These are phyloP conservation scores for Penicillium subrubescens DNA, from an alignment of 495 filamentous ascomycete species.

Conservation along the genomic window DNA sequence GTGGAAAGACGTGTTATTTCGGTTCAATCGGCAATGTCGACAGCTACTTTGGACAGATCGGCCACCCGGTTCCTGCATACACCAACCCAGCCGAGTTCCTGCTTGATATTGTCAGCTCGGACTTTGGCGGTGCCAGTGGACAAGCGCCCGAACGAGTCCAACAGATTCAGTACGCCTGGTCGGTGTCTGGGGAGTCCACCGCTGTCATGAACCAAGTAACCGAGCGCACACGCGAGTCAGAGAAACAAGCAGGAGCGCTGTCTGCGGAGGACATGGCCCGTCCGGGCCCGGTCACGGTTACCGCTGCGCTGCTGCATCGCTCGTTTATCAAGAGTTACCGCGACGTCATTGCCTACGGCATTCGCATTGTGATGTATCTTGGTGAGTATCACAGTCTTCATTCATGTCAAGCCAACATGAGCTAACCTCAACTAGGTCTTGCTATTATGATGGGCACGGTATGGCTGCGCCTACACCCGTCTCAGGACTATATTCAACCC, in stretches of 20 bases:
- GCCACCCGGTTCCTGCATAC: constrained; percentile 60
- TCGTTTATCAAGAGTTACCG: constrained; percentile 79
- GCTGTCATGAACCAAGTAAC: constrained; percentile 10
- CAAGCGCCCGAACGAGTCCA: constrained; percentile 33
- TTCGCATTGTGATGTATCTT: constrained; percentile 80
- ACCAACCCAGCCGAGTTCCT: constrained; percentile 80
- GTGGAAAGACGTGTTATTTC: constrained; percentile 68
- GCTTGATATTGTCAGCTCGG: constrained; percentile 73
- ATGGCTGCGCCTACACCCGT: constrained; percentile 67
- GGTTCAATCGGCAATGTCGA: constrained; percentile 56
- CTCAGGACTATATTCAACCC: constrained; percentile 71
- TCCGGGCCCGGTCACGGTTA: constrained; percentile 33
- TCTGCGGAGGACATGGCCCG: constrained; percentile 27
- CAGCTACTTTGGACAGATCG: constrained; percentile 60
- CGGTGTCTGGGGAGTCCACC: constrained; percentile 21
- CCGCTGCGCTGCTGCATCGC: constrained; percentile 63
- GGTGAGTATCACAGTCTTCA: constrained; percentile 40
- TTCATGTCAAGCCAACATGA: neutral
- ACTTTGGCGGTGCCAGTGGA: constrained; percentile 59
- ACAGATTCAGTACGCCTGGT: constrained; percentile 37
- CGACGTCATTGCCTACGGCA: constrained; percentile 80
- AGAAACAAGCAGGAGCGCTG: constrained; percentile 15
- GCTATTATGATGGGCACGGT: constrained; percentile 90
- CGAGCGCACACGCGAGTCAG: constrained; percentile 13
- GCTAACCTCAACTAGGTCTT: constrained; percentile 44